Evolutionary conservation across 1,284 basidiomycete genomes (phyloP).

Genomic region (Tilletia setariae): DNA sequence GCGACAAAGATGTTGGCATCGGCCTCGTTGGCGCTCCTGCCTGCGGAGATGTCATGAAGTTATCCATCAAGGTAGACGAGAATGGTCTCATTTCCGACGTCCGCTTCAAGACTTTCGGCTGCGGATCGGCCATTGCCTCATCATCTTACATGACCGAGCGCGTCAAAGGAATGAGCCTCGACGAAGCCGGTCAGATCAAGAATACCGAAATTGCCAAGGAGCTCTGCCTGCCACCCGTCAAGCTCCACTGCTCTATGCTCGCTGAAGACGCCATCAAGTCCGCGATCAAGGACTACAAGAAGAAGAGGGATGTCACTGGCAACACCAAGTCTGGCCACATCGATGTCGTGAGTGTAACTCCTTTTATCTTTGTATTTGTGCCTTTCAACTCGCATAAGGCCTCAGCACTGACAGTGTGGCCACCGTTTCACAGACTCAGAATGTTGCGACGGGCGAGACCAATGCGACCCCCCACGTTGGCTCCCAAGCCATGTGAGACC

Average conservation of each 20-base stretch:
- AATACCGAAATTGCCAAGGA: slow-evolving; percentile 99
- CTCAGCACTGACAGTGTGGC: not conserved
- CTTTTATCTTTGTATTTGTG: not conserved
- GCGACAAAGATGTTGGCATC: slow-evolving; percentile 85
- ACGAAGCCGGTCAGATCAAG: slow-evolving; percentile 92
- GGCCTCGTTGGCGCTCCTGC: slow-evolving; percentile 97
- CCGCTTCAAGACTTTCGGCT: slow-evolving; percentile 73
- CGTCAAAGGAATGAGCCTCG: slow-evolving; percentile 88
- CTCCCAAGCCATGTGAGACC: not conserved
- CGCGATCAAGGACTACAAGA: slow-evolving; percentile 53
- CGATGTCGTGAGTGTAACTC: slow-evolving; percentile 60
- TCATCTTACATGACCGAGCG: slow-evolving; percentile 71
- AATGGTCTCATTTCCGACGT: slow-evolving; percentile 91
- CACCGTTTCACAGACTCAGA: slow-evolving; percentile 58
- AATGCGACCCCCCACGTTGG: slow-evolving; percentile 65
- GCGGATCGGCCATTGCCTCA: slow-evolving; percentile 94
- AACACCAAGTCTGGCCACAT: slow-evolving; percentile 63
- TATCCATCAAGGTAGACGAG: slow-evolving; percentile 96
- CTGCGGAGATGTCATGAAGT: slow-evolving; percentile 94
- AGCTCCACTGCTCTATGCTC: slow-evolving; percentile 74
- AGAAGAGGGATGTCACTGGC: slow-evolving; percentile 41
- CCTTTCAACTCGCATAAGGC: not conserved
- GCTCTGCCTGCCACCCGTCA: slow-evolving; percentile 79
- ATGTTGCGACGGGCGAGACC: slow-evolving; percentile 66
- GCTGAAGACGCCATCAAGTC: slow-evolving; percentile 91